Evolutionary conservation across 2,329 filamentous ascomycete genomes (phyloP), one percentile per base, ranked within the genome.

Genomic region (Trichoderma sp.): DNA sequence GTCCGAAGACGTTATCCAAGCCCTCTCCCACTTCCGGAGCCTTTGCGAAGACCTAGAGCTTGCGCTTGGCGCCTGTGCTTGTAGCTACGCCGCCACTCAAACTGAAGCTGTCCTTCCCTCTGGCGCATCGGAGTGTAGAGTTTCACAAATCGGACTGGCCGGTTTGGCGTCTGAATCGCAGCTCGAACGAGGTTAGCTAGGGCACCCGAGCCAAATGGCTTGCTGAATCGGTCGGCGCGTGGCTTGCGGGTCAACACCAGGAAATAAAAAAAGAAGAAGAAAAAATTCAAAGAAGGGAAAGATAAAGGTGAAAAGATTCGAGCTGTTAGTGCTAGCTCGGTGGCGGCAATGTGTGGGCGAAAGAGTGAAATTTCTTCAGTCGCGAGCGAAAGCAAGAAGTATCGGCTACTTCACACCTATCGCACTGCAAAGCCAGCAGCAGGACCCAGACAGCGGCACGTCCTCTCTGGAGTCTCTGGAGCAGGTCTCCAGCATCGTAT

Each of bases 71-170:
- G 47, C 43, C 54, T 57, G 48, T 17, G 28, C 21, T 28, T 28
- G 52, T 30, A 24, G 26, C 52, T 30, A 24, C 21, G 44, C 62
- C 54, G 43, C 52, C n/a, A 64, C 47, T 44, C 52, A 24, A 39
- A 17, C n/a, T 19, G 52, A 58, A 54, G 34, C 43, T 39, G 52
- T 44, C 56, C 5, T 15, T 26, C 54, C 44, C 24, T 30, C 55
- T n/a, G 21, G 24, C 2, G 43, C 41, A n/a, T 39, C 7, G 28
- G 3, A 21, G 1, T 30, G 44, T 47, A 39, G 15, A 55, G 52
- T 64, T 59, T 52, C 63, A 61, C 56, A 43, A 34, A 50, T 54
- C 63, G 63, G 63, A n/a, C 56, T 65, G 57, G 47, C 63, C 63
- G 63, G 55, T 30, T 17, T 39, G 44, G 51, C 28, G 62, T 41